Evolutionary conservation across 345 rosid species (phyloP), one percentile per base, ranked within the genome.

Genomic region (Euphorbia tirucalli): DNA sequence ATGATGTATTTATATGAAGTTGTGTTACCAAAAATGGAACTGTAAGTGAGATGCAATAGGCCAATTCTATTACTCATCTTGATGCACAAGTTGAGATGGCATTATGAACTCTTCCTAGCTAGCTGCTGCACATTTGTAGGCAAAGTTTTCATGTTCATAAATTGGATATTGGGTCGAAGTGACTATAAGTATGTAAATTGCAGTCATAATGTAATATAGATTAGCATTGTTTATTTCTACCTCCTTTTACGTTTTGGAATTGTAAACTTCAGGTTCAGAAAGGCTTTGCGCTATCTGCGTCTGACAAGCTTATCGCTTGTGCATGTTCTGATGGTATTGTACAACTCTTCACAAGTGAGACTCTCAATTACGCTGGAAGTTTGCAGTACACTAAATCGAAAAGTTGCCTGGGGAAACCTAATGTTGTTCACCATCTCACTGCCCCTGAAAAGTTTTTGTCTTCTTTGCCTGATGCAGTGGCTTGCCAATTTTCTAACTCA

Each of bases 301-400:
- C 97, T 62, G 70, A 74, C 69, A 79, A 79, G 79, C 81, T 90
- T 71, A 75, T 92, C 78, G 92, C 97, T 49, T 90, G 97, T 80
- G 96, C 88, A 75, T 90, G 97, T 75, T 83, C 83, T 76, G 82
- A 83, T 48, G 97, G 97, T 72, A 75, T 41, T 46, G 87, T 92
- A 64, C 83, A 81, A 58, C 81, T 92, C 75, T 84, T 83, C 74
- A 79, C 63, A 35, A 68, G 71, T 70, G 83, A 77, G 72, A 68
- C 82, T 59, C 85, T 88, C 41, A 70, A 72, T 62, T 81, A 78
- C 71, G 82, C 70, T 63, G 91, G 89, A 74, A 84, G 73, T 30
- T 66, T 92, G 37, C 82, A 81, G 19, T 84, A 83, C 77, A 82
- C 90, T 32, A 82, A 74, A 76, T 83, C 81, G 78, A 84, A 83